phyloP scores from a whole-genome alignment of 768 basidiomycete genomes.

The Tricholomella constricta region DNA sequence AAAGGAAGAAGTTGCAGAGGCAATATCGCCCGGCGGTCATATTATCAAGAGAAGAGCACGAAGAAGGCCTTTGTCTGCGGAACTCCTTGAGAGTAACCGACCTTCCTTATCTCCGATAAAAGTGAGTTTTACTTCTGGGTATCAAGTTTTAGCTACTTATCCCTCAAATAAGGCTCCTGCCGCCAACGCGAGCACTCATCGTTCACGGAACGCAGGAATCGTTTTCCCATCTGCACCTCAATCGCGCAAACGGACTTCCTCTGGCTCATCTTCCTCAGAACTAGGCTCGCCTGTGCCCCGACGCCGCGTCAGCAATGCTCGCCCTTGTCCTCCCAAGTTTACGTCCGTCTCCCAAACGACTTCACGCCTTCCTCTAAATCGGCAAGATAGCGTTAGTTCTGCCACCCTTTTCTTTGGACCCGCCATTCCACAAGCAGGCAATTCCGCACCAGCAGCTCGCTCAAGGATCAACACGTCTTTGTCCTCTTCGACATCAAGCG shows the following conservation, averaged over 20 bases:
- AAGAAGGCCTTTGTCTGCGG: constrained; percentile 68
- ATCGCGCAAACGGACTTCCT: constrained; percentile 39
- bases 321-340: constrained; percentile 23
- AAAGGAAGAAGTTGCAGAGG: constrained; percentile 63
- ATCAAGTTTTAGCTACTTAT: neutral
- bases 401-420: constrained; percentile 74
- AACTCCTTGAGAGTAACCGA: constrained; percentile 55
- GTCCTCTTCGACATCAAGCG: constrained; percentile 24
- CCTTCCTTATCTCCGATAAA: constrained; percentile 45
- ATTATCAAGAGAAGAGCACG: constrained; percentile 74
- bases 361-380: constrained; percentile 43
- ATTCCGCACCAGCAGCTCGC: constrained; percentile 24
- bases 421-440: constrained; percentile 37
- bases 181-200: constrained; percentile 1
- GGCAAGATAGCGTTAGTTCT: constrained; percentile 56
- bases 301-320: constrained; percentile 49
- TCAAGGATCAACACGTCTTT: constrained; percentile 33
- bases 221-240: constrained; percentile 44
- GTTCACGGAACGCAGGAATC: constrained; percentile 20
- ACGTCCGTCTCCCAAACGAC: constrained; percentile 3
- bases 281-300: constrained; percentile 55
- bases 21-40: constrained; percentile 77
- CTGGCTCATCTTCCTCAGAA: constrained; percentile 48
- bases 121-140: constrained; percentile 29
- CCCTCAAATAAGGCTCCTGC: constrained; percentile 1